Conservation (phyloP, 2,329 filamentous ascomycete genomes). For the Polychaeton citri region DNA sequence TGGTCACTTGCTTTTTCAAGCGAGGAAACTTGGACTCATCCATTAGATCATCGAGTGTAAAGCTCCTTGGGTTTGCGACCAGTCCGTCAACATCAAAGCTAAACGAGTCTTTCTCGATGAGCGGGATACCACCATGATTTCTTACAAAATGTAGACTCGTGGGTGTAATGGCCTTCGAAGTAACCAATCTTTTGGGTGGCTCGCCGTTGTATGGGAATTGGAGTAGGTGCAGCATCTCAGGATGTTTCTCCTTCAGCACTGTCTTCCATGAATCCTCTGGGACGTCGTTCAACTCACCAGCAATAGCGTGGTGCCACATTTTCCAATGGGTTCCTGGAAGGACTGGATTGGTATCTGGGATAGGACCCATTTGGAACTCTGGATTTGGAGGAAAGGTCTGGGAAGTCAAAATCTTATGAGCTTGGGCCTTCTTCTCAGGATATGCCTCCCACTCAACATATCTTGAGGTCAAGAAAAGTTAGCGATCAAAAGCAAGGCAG, state of each 20-base stretch:
- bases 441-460: conserved; percentile 53
- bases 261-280: conserved; percentile 43
- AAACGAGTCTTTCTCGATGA: conserved; percentile 39
- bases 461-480: conserved; percentile 11
- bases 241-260: conserved; percentile 44
- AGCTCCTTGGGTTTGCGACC: conserved; percentile 36
- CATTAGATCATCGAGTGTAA: conserved; percentile 41
- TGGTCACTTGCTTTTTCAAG: conserved; percentile 38
- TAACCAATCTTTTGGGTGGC: conserved; percentile 38
- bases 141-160: conserved; percentile 46
- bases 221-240: conserved; percentile 48
- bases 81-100: conserved; percentile 39
- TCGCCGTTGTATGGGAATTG: conserved; percentile 55
- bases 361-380: conserved; percentile 43
- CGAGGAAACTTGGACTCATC: conserved; percentile 42
- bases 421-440: conserved; percentile 43
- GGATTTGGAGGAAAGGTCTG: conserved; percentile 33
- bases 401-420: conserved; percentile 34
- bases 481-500: conserved; percentile 8
- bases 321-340: conserved; percentile 45
- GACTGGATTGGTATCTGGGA: conserved; percentile 46
- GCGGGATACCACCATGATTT: conserved; percentile 50
- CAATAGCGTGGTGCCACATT: conserved; percentile 43
- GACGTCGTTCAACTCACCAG: conserved; percentile 30
- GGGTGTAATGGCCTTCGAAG: conserved; percentile 37